These are phyloP conservation scores for Dothideomycetes sp. DNA, from an alignment of 2,329 filamentous ascomycete genomes.

Conservation along the genomic window DNA sequence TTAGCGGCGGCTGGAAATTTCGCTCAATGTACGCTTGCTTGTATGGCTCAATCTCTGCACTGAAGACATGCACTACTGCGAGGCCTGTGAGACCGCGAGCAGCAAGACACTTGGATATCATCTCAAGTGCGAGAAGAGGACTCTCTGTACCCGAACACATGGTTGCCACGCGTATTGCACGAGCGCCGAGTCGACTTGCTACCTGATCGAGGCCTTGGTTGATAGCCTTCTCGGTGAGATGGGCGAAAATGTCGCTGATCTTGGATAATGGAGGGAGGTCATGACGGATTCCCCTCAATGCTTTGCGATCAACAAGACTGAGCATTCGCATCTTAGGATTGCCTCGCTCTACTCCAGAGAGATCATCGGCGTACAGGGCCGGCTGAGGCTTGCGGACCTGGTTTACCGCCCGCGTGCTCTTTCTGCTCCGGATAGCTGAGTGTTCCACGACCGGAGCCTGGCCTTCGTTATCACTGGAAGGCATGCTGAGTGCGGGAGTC, in stretches of 20 bases:
- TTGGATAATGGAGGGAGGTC: constrained; percentile 35
- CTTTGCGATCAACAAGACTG: too few relatives aligned
- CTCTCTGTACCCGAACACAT: constrained; percentile 73
- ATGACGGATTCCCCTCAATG: constrained; percentile 17
- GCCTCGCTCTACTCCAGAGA: too few relatives aligned
- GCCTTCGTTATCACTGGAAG: too few relatives aligned
- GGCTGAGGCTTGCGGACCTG: too few relatives aligned
- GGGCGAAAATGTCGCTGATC: constrained; percentile 38
- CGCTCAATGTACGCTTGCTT: constrained; percentile 39
- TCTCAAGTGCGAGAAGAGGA: constrained; percentile 54
- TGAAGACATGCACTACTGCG: constrained; percentile 29
- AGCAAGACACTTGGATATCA: constrained; percentile 35
- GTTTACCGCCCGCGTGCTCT: too few relatives aligned
- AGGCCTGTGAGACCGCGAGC: constrained; percentile 11
- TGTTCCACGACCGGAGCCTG: too few relatives aligned
- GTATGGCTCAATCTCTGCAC: constrained; percentile 33
- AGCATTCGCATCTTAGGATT: too few relatives aligned
- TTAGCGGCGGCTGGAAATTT: constrained; percentile 30
- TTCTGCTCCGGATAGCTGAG: too few relatives aligned
- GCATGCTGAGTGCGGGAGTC: too few relatives aligned
- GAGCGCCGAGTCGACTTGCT: not conserved
- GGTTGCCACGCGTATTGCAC: constrained; percentile 48
- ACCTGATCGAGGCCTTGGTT: constrained; percentile 16
- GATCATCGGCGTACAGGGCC: too few relatives aligned
- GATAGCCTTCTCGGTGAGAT: constrained; percentile 32